Evolutionary conservation across 495 filamentous ascomycete genomes (phyloP).

Genomic region (Aspergillus biplanus): DNA sequence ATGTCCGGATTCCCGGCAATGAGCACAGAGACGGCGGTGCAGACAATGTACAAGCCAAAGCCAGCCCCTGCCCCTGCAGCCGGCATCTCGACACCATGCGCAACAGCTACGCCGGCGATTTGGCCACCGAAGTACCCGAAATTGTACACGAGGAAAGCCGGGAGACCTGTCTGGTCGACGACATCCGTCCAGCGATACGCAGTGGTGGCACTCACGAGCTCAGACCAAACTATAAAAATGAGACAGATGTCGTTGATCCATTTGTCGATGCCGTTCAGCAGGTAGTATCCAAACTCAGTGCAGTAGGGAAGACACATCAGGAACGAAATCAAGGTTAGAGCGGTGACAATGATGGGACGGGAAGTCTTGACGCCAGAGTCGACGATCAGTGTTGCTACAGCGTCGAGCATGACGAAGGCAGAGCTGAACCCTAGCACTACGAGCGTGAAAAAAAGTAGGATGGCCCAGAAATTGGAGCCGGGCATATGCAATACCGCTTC

Average conservation of each 20-base stretch:
- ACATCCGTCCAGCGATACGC: constrained; percentile 37
- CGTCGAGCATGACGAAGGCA: constrained; percentile 34
- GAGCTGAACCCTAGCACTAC: constrained; percentile 33
- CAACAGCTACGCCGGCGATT: constrained; percentile 37
- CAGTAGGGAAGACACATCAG: constrained; percentile 33
- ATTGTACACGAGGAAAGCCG: constrained; percentile 37
- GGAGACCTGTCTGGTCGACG: constrained; percentile 32
- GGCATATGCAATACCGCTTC: constrained; percentile 44
- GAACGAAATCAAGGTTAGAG: constrained; percentile 29
- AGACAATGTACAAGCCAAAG: constrained; percentile 32
- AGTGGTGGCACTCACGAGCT: constrained; percentile 30
- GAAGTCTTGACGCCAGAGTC: constrained; percentile 28
- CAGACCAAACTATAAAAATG: constrained; percentile 34
- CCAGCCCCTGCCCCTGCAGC: constrained; percentile 34
- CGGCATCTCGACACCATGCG: constrained; percentile 30
- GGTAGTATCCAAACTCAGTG: constrained; percentile 33
- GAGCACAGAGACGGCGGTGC: constrained; percentile 16
- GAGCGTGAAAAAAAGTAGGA: constrained; percentile 42
- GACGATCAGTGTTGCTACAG: constrained; percentile 28
- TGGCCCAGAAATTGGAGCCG: constrained; percentile 43
- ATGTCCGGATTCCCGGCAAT: constrained; percentile 29
- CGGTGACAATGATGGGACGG: constrained; percentile 29
- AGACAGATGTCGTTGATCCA: constrained; percentile 34
- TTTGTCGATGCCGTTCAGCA: constrained; percentile 31
- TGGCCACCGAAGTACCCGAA: constrained; percentile 40